Evolutionary conservation across 2,329 filamentous ascomycete genomes (phyloP), one percentile per base, ranked within the genome.

Genomic region (Ustulina deusta): DNA sequence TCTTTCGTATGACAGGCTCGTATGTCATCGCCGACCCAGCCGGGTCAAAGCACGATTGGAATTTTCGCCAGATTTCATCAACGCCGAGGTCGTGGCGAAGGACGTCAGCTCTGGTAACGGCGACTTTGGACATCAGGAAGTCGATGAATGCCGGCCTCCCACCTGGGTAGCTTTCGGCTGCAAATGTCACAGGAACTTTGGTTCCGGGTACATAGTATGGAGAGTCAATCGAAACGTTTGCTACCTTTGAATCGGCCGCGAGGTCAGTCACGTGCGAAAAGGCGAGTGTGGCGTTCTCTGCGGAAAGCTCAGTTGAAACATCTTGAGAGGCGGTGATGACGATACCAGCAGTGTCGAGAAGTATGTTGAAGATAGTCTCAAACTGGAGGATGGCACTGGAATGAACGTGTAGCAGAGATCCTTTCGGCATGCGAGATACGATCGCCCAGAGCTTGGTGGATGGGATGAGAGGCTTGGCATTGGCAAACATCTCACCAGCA

Each of bases 351-450:
- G 68, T 70, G 6, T 62, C 61, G 20, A 70, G 66, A 22, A 68
- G 51, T 4, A 64, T 65, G 34, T 62, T 51, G 61, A 68, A 57
- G 36, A 70, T 62, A 1, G 52, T 68, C 40, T 63, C 65, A 49
- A 59, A 68, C 29, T 60, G 51, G 38, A 70, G 46, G 27, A 70
- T 56, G 13, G 68, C 68, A 27, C 56, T 64, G 5, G 66, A 61
- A 44, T 70, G 68, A n/a, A 61, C 65, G 36, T 70, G 68, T 22
- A 70, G 61, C 15, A 70, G 66, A 29, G 68, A 55, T 20, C 68
- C 68, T 59, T 70, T 70, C n/a, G 68, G 68, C 68, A 70, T 69
- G n/a, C 46, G 55, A 27, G 58, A 69, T 3, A 70, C 66, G n/a
- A 70, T 69, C 13, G 34, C 20, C 65, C 65, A 70, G 32, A 70